These are phyloP conservation scores for Scheffersomyces segobiensis DNA, from an alignment of 1,139 yeast genomes.

Conservation along the genomic window DNA sequence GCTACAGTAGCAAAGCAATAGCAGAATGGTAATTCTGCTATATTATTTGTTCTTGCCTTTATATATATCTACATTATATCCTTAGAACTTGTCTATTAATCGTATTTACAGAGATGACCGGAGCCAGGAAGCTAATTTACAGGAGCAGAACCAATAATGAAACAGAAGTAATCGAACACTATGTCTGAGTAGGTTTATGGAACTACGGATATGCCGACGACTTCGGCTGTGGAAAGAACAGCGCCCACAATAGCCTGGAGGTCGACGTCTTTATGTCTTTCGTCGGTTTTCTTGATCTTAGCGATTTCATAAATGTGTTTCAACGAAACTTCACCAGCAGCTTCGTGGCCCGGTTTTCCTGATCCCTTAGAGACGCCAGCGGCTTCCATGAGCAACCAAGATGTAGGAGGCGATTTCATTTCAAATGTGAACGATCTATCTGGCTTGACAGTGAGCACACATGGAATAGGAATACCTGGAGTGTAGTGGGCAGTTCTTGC, in stretches of 20 bases:
- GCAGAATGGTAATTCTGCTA: too few species aligned
- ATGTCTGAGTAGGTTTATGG: constrained; percentile 36
- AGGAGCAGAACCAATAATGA: not conserved
- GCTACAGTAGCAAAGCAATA: too few species aligned
- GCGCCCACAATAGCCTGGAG: constrained; percentile 79
- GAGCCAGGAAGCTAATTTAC: not conserved
- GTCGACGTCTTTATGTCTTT: constrained; percentile 69
- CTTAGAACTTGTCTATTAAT: not conserved
- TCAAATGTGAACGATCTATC: constrained; percentile 88
- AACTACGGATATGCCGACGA: constrained; percentile 82
- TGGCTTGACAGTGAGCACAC: constrained; percentile 81
- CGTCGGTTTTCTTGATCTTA: constrained; percentile 86
- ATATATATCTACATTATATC: not conserved
- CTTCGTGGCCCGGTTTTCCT: constrained; percentile 47
- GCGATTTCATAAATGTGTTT: constrained; percentile 96
- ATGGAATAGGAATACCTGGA: constrained; percentile 91
- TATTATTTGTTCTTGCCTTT: not conserved
- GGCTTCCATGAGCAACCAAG: constrained; percentile 81
- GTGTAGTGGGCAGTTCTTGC: constrained; percentile 88
- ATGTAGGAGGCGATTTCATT: constrained; percentile 89
- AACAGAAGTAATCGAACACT: not conserved
- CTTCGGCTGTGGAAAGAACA: constrained; percentile 81
- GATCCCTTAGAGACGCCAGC: constrained; percentile 83
- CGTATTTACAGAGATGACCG: not conserved
- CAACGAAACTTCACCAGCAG: constrained; percentile 73